Evolutionary conservation across 2,329 filamentous ascomycete genomes (phyloP), one percentile per base, ranked within the genome.

Genomic region (Plectosphaerella sp.): DNA sequence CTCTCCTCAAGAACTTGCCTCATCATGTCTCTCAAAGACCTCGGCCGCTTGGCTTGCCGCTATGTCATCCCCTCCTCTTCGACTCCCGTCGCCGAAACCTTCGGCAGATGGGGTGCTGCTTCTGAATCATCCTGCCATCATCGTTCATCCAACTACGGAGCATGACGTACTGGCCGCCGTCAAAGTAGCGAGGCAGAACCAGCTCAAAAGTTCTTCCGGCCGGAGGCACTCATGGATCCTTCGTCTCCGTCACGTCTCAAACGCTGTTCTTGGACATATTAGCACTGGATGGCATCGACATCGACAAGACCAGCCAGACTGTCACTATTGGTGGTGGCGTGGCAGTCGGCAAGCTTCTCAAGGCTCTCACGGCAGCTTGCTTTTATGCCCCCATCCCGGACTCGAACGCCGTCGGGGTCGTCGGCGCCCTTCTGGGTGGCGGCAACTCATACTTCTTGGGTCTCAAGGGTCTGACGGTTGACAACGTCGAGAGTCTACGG

Each of bases 181-280:
- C 15, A 7, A 33, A 1, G 58, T 64, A 1, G 67, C 68, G 1
- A 58, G 52, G 4, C 22, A 53, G 7, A 64, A 67, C n/a, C 54
- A 53, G 0, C 62, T 71, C 2, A 58, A 52, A 52, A 1, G 51
- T 72, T 1, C 35, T 71, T 1, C 52, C 62, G 0, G 58, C 55
- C 1, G 60, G 61, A 3, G 70, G 68, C 2, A 62, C 61, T 6
- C 67, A 68, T 36, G 64, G 58, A 1, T 53, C 63, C 1, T 70
- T 67, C 49, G 58, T 71, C 1, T 59, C 59, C 1, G 60, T 72
- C 45, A 54, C 50, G 9, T 25, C 58, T 2, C 55, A 57, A 6
- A 63, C 63, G 0, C 43, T 72, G 5, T 71, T 70, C 50, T 50
- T 72, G 6, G 64, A 72, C 48, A 50, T 72, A 58, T 58, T 54